Evolutionary conservation across 2,329 filamentous ascomycete genomes (phyloP).

Genomic region (Nigrospora sphaerica): DNA sequence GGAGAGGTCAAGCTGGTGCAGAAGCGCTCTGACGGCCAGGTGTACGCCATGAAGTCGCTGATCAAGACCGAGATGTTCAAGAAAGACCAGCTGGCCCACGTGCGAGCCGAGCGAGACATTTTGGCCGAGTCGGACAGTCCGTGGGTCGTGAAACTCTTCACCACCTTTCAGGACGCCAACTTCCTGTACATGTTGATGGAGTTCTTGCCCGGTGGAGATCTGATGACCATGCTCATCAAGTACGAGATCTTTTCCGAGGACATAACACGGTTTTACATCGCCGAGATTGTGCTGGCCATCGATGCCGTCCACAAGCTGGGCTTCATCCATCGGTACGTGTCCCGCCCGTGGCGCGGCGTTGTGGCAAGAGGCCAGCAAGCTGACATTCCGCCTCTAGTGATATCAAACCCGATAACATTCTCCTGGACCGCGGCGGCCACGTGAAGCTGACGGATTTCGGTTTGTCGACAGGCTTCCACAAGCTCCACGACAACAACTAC

Average conservation of each 20-base stretch:
- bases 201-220: constrained; percentile 92
- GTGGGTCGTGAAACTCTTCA: constrained; percentile 98
- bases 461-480: constrained; percentile 95
- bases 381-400: constrained; percentile 50
- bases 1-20: constrained; percentile 97
- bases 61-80: constrained; percentile 99
- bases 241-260: constrained; percentile 99
- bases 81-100: constrained; percentile 95
- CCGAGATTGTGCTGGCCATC: constrained; percentile 95
- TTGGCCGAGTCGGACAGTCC: constrained; percentile 98
- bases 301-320: constrained; percentile 97
- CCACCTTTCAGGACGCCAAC: constrained; percentile 92
- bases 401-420: constrained; percentile 98
- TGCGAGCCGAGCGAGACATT: constrained; percentile 95
- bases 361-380: no score
- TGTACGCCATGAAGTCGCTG: constrained; percentile 96
- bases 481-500: constrained; percentile 95
- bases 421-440: constrained; percentile 89
- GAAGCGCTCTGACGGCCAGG: constrained; percentile 91
- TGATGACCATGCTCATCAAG: constrained; percentile 99
- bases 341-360: no score
- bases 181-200: constrained; percentile 99
- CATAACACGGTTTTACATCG: constrained; percentile 98
- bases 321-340: constrained; percentile 87
- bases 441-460: constrained; percentile 98